Base-by-base conservation (phyloP, 192 early-diverging fungal species). In the Neocallimastix lanati region DNA sequence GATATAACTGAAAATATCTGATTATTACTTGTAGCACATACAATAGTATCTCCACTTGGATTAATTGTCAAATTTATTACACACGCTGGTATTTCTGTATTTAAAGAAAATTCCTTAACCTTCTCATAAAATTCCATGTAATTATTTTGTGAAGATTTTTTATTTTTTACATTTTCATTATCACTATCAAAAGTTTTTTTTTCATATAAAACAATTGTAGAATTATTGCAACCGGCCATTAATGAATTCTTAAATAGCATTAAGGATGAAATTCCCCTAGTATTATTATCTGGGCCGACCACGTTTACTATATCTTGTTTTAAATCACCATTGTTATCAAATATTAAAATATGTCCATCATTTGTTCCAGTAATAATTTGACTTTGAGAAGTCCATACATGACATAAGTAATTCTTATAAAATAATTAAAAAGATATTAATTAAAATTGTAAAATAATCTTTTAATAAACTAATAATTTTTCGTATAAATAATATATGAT, bases 271-370 rank as follows among this genome's bases (percentile, higher is more conserved):
- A 80, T 29, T 9, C 76, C 40, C 1, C 12, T 12, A 21, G 21
- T 25, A 12, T 7, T 30, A 28, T 78, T 35, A 16, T 77, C 35
- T 0, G 81, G 28, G 6, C 80, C 37, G 28, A 82, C 28, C 2
- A 27, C 25, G 50, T 80, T 76, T 13, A 40, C 9, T 29, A 88
- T 78, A 76, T 90, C 89, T 28, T 50, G 77, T 29, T 84, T 83
- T 79, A 87, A 84, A 78, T 90, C 89, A 13, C 89, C 89, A 81
- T 83, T 89, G 29, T 78, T 76, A 80, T 90, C 89, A 78, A 86
- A 88, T 33, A 89, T 81, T 12, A 87, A 78, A 40, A 90, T 78
- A 50, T 88, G 84, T 4, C 83, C 86, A 76, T 89, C 88, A 28
- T 88, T 85, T 9, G 86, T 88, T 12, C 87, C 88, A 35, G 82